These are phyloP conservation scores for Hymenoscyphus albidus DNA, from an alignment of 2,329 filamentous ascomycete genomes.

Conservation along the genomic window DNA sequence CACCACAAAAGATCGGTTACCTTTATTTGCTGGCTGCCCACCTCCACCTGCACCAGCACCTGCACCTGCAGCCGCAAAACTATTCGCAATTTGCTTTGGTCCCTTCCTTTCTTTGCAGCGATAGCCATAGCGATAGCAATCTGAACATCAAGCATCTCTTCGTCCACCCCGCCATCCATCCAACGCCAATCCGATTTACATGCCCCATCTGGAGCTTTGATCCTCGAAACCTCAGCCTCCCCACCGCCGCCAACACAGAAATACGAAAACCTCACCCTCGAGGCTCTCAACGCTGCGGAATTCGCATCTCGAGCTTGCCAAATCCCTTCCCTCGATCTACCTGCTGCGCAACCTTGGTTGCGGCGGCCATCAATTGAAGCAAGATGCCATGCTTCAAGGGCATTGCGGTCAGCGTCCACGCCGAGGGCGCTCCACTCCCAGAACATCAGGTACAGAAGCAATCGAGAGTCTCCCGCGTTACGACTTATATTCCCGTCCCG, in stretches of 20 bases:
- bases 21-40: background rate
- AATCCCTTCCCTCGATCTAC: background rate
- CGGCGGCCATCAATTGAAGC: conserved; percentile 10
- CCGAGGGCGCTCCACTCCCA: conserved; percentile 71
- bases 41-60: too few species aligned
- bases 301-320: background rate
- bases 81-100: too few species aligned
- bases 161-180: background rate
- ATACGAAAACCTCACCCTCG: background rate
- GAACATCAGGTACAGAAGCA: conserved; percentile 96
- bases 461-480: conserved; percentile 85
- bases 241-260: background rate
- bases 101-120: too few species aligned
- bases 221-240: conserved; percentile 3
- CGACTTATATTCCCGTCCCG: conserved; percentile 94
- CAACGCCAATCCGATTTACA: background rate
- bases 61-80: too few species aligned
- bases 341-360: conserved; percentile 3
- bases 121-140: background rate
- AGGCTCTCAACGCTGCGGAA: background rate
- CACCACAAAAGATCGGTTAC: too few species aligned
- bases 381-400: conserved; percentile 96
- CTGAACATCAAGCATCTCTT: background rate
- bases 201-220: background rate
- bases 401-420: conserved; percentile 95